phyloP scores from a whole-genome alignment of 768 basidiomycete genomes.

The Agrocybe praecox region DNA sequence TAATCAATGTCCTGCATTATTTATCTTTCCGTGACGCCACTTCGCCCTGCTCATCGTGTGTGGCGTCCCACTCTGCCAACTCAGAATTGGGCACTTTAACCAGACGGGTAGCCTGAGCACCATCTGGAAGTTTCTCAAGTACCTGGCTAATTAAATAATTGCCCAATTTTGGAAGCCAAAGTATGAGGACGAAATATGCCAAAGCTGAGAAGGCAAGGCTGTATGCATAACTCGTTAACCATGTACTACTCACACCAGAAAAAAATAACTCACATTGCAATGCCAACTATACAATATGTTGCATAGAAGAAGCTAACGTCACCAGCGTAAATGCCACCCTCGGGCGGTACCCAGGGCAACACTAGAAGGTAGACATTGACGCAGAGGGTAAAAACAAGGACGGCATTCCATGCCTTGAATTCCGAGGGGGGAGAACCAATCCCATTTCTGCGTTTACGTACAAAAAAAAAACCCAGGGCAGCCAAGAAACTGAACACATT shows the following conservation, averaged over 20 bases:
- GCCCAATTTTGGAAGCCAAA: conserved; percentile 41
- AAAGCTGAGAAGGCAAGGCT: conserved; percentile 32
- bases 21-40: conserved; percentile 5
- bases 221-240: conserved; percentile 2
- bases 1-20: too few relatives aligned
- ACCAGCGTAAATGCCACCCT: conserved; percentile 37
- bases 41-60: conserved; percentile 34
- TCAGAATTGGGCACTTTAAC: conserved; percentile 32
- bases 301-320: conserved; percentile 47
- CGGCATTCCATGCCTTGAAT: conserved; percentile 39
- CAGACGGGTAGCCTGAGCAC: conserved; percentile 30
- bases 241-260: background rate
- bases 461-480: conserved; percentile 34
- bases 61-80: conserved; percentile 36
- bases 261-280: conserved; percentile 30
- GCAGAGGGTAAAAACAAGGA: conserved; percentile 33
- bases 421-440: conserved; percentile 34
- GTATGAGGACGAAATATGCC: conserved; percentile 36
- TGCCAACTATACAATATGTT: conserved; percentile 40
- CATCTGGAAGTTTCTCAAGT: conserved; percentile 40
- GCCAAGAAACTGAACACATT: conserved; percentile 38
- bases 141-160: conserved; percentile 49
- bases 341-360: conserved; percentile 44
- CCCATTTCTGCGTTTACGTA: conserved; percentile 31
- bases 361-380: conserved; percentile 43